Base-by-base conservation (phyloP, 495 filamentous ascomycete genomes). In the Hypoxylon trugodes region DNA sequence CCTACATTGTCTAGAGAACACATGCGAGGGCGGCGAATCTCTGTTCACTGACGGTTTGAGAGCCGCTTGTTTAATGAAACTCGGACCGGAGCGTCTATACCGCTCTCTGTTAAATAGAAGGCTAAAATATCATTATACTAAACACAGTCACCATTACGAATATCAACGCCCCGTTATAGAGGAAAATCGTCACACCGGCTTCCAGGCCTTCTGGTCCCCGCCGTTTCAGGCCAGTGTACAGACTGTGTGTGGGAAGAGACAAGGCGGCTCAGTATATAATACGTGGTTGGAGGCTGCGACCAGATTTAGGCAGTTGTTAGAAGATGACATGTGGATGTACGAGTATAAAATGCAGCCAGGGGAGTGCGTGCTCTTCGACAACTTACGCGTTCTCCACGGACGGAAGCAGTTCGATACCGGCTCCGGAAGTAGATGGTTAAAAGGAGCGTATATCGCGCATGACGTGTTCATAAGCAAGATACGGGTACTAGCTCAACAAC, bases 351-450 rank as follows among this genome's bases (percentile, higher is more conserved):
- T 98, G 59, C 72, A 87, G 36, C 86, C 88, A 6, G 93, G 94
- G 6, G 86, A 94, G 55, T 94, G 90, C 63, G 91, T 90, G 22
- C 83, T 98, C 12, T 97, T 98, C 73, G 86, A 92, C 65, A 98
- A 98, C 69, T 74, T 85, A 18, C 81, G 92, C 6, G 77, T 94
- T 3, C 69, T 93, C 30, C 94, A 98, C 77, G 93, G 90, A 0
- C 79, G 94, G 19, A 79, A 77, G 6, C 79, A 84, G 33, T 98
- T 97, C 75, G 81, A 89, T 61, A 76, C 83, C 6, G 35, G 52
- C 0, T 80, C 81, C 1, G 87, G 86, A 4, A 81, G 85, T 45
- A 77, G 93, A 42, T 96, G 91, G 91, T 73, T 97, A 16, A 92
- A 90, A 69, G 94, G 93, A 2, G 80, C 90, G 0, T 97, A 97